A percentile compares a stretch with the other conserved stretches of the same genome.
Conservation (phyloP, 1,284 basidiomycete genomes). For the Rhodotorula mucilaginosa region DNA sequence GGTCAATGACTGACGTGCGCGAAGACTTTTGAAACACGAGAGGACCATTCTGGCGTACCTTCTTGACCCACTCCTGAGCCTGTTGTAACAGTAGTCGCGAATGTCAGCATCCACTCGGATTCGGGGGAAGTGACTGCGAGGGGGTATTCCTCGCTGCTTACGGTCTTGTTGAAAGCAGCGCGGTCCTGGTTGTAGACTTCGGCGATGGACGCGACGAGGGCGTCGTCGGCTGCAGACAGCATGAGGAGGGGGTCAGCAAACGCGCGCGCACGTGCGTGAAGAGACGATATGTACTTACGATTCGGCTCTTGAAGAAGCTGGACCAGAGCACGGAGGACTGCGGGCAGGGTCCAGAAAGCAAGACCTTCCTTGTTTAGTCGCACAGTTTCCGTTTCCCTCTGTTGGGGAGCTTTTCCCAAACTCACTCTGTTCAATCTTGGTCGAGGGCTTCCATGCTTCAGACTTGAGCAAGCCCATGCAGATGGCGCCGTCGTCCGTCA, state of each 20-base stretch:
- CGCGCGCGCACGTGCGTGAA: background rate
- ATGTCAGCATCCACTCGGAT: background rate
- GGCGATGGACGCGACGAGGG: conserved; percentile 44
- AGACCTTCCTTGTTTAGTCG: no score
- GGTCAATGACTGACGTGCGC: background rate
- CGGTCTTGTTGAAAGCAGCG: conserved; percentile 39
- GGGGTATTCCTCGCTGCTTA: background rate
- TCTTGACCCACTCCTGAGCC: conserved; percentile 44
- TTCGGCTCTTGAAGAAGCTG: conserved; percentile 44
- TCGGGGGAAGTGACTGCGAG: no score
- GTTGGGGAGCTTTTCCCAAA: background rate
- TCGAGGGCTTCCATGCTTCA: conserved; percentile 78
- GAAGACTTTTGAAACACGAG: no score
- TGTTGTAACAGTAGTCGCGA: conserved; percentile 5
- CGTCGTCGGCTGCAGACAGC: conserved; percentile 39
- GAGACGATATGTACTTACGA: conserved; percentile 20
- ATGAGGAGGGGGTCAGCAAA: no score
- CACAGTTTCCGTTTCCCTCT: no score
- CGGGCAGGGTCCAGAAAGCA: no score
- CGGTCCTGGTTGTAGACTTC: conserved; percentile 43
- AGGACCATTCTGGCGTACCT: conserved; percentile 26
- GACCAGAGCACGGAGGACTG: conserved; percentile 43
- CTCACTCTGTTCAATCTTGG: conserved; percentile 58
- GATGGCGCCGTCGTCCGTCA: conserved; percentile 74
- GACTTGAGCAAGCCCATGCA: conserved; percentile 61